Evolutionary conservation across 805 yeast genomes (phyloP).

Genomic region (Kodamaea fukazawae): DNA sequence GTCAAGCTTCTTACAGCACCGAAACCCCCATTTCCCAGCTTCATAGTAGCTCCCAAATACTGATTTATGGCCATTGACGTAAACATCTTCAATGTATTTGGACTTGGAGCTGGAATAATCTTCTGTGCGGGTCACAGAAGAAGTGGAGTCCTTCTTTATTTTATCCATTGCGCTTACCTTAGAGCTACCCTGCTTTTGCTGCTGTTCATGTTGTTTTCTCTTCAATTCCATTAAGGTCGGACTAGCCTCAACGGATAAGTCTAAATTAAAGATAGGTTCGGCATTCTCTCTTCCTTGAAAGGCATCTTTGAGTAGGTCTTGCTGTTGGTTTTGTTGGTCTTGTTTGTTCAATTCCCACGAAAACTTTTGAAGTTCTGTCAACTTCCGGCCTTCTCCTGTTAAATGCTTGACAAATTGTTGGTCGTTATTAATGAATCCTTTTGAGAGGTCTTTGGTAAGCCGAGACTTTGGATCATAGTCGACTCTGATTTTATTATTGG

Average conservation of each 20-base stretch:
- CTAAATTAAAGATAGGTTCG: conserved; percentile 22
- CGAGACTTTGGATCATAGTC: conserved; percentile 57
- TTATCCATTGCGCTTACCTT: too few relatives aligned
- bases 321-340: conserved; percentile 14
- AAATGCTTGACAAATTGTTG: conserved; percentile 52
- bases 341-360: conserved; percentile 31
- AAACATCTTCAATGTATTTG: conserved; percentile 34
- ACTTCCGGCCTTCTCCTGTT: conserved; percentile 37
- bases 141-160: too few relatives aligned
- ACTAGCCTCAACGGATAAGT: conserved; percentile 34
- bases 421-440: conserved; percentile 35
- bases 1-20: conserved; percentile 37
- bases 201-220: conserved; percentile 17
- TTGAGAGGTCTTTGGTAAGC: conserved; percentile 24
- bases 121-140: too few relatives aligned
- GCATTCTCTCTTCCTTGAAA: conserved; percentile 9
- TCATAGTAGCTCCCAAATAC: conserved; percentile 46
- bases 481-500: conserved; percentile 24
- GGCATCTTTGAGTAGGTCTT: conserved; percentile 9
- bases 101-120: too few relatives aligned
- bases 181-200: too few relatives aligned
- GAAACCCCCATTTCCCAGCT: conserved; percentile 44
- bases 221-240: conserved; percentile 36
- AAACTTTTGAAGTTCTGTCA: conserved; percentile 29
- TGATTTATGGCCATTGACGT: conserved; percentile 35